phyloP scores from a whole-genome alignment of 1,139 yeast species.

The Pneumocystis canis region DNA sequence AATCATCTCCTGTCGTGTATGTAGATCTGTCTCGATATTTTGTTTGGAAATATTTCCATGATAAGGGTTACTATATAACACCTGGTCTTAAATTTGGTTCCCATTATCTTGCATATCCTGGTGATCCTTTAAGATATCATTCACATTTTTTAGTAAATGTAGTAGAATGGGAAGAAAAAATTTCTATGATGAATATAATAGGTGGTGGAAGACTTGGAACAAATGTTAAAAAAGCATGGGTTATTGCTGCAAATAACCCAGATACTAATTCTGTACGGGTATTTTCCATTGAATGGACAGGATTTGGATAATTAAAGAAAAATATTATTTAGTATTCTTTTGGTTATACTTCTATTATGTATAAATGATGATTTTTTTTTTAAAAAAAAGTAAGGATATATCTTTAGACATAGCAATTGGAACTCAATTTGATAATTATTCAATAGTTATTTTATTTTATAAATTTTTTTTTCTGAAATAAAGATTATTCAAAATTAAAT shows the following conservation, averaged over 20 bases:
- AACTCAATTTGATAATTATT: no score
- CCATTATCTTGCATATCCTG: slow-evolving; percentile 77
- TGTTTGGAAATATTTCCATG: slow-evolving; percentile 33
- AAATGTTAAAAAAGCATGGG: slow-evolving; percentile 77
- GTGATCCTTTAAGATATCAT: slow-evolving; percentile 82
- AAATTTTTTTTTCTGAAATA: no score
- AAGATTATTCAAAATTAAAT: no score
- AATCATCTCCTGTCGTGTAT: not conserved
- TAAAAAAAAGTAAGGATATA: not conserved
- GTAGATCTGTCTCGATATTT: slow-evolving; percentile 7
- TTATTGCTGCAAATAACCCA: slow-evolving; percentile 36
- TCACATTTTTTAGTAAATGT: slow-evolving; percentile 67
- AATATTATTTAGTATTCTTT: not conserved
- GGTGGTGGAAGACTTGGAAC: slow-evolving; percentile 86
- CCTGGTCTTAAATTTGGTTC: slow-evolving; percentile 93
- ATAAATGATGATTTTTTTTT: not conserved
- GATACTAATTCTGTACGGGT: slow-evolving; percentile 23
- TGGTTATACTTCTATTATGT: not conserved
- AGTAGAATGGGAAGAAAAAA: slow-evolving; percentile 35
- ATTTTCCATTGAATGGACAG: slow-evolving; percentile 70
- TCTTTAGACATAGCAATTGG: not conserved
- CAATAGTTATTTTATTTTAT: no score
- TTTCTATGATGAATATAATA: slow-evolving; percentile 43
- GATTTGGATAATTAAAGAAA: slow-evolving; percentile 38
- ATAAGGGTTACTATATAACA: slow-evolving; percentile 40